Evolutionary conservation across 305 asterid species (phyloP).

Genomic region (Rubia occidens): DNA sequence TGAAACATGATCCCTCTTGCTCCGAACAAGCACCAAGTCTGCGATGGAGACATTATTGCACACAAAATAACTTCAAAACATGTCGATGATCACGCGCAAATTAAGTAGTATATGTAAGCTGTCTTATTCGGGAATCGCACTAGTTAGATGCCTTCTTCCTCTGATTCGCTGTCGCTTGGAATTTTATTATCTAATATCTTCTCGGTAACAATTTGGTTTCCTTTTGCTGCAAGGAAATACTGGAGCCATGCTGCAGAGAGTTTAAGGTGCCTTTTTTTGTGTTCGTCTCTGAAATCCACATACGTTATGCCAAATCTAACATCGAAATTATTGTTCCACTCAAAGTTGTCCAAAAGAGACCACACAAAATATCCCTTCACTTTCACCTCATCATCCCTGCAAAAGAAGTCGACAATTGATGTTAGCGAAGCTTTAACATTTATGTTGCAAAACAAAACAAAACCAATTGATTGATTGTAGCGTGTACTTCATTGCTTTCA

Average conservation of each 20-base stretch:
- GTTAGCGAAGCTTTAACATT: no score
- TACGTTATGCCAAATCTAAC: conserved; percentile 1
- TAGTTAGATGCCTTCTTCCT: neutral
- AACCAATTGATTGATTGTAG: neutral
- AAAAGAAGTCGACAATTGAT: no score
- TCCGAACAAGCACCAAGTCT: no score
- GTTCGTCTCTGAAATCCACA: neutral
- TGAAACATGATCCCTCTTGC: no score
- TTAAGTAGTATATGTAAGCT: neutral
- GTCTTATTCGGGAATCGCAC: neutral
- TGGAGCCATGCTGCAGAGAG: conserved; percentile 5
- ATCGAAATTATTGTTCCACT: conserved; percentile 3
- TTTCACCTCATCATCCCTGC: neutral
- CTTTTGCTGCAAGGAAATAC: neutral
- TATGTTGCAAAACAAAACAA: no score
- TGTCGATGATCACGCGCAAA: no score
- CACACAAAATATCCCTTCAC: conserved; percentile 9
- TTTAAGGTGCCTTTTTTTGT: neutral
- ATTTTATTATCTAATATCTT: no score
- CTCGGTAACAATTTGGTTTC: neutral
- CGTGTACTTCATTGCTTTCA: neutral
- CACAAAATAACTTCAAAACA: neutral
- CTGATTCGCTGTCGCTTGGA: neutral
- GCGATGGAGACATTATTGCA: neutral
- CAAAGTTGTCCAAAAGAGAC: conserved; percentile 4